Conservation (phyloP, 2,329 filamentous ascomycete genomes). For the Scopulariopsis brevicaulis region DNA sequence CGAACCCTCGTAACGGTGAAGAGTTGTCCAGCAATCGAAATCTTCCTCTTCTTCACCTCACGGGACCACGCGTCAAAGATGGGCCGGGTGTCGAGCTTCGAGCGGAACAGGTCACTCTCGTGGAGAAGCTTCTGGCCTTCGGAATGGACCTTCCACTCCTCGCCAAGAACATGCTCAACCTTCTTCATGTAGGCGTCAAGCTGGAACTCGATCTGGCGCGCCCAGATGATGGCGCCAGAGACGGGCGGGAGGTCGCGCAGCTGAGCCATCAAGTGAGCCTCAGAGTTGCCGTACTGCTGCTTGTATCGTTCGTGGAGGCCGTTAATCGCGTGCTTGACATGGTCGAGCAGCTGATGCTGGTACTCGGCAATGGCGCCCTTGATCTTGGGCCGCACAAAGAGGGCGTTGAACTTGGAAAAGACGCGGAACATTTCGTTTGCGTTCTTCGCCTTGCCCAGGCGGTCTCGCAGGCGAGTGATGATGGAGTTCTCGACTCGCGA, state of each 20-base stretch:
- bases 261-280: constrained; percentile 96
- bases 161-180: constrained; percentile 93
- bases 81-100: constrained; percentile 86
- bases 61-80: constrained; percentile 95
- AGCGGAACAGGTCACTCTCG: constrained; percentile 87
- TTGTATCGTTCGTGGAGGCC: constrained; percentile 94
- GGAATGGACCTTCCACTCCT: constrained; percentile 87
- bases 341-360: constrained; percentile 94
- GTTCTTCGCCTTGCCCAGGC: constrained; percentile 88
- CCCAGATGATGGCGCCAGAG: constrained; percentile 95
- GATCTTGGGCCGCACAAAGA: constrained; percentile 98
- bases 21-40: constrained; percentile 83
- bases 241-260: constrained; percentile 91
- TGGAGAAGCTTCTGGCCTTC: constrained; percentile 90
- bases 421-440: constrained; percentile 99
- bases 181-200: constrained; percentile 96
- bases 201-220: constrained; percentile 91
- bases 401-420: constrained; percentile 98
- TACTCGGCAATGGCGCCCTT: constrained; percentile 96
- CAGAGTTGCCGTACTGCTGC: constrained; percentile 95
- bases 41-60: constrained; percentile 78
- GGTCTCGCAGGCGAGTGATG: constrained; percentile 84
- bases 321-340: constrained; percentile 92
- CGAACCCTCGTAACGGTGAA: constrained; percentile 84
- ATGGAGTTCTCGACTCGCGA: constrained; percentile 98